Percentiles rank a stretch among this genome's conserved stretches.
These are phyloP conservation scores for Prunus yedoensis DNA, from an alignment of 331 rosid species.

Conservation along the genomic window DNA sequence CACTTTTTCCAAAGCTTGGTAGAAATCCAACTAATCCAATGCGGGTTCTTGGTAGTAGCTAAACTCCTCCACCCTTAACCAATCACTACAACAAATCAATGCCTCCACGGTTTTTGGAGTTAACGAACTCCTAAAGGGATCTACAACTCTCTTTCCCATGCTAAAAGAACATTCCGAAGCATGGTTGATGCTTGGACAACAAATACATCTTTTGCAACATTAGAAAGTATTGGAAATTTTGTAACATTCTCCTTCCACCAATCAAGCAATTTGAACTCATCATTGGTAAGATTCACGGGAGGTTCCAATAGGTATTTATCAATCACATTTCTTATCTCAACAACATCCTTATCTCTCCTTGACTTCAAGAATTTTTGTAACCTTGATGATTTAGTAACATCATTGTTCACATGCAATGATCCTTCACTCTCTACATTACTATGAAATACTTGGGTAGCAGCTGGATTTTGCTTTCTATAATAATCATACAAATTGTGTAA, in stretches of 20 bases:
- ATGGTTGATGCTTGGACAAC: not conserved
- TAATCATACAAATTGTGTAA: not conserved
- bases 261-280: not conserved
- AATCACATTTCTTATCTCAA: no score
- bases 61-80: not conserved
- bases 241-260: slow-evolving; percentile 8
- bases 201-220: not conserved
- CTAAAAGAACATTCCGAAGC: not conserved
- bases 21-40: no score
- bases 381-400: not conserved
- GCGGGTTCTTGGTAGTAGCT: not conserved
- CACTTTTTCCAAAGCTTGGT: no score
- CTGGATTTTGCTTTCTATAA: not conserved
- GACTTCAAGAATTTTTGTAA: not conserved
- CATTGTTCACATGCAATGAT: not conserved
- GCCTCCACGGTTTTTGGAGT: not conserved
- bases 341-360: not conserved
- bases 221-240: not conserved
- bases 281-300: not conserved
- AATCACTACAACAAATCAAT: not conserved
- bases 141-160: not conserved
- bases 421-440: not conserved
- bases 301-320: not conserved
- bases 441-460: not conserved
- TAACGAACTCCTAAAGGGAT: not conserved